A percentile compares a stretch with the other conserved stretches of the same genome.
Conservation (phyloP, 2,329 filamentous ascomycete genomes). For the Triangularia verruculosa region DNA sequence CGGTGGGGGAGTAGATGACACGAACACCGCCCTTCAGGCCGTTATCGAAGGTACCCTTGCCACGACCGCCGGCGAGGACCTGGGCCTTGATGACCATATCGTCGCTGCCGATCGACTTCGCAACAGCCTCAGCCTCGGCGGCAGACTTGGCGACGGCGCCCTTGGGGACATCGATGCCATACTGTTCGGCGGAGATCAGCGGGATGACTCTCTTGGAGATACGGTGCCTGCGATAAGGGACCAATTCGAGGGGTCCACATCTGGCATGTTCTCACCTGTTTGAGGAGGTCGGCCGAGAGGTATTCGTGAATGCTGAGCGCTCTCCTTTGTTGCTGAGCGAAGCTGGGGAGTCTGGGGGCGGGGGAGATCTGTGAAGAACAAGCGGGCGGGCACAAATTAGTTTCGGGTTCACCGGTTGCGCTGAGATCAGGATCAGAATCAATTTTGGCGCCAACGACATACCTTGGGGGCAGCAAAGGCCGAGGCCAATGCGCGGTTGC, state of each 20-base stretch:
- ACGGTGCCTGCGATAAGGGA: constrained; percentile 20
- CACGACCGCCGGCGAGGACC: constrained; percentile 94
- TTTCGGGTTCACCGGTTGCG: constrained; percentile 19
- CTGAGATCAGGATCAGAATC: background rate
- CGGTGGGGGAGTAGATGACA: constrained; percentile 96
- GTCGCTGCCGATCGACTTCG: constrained; percentile 85
- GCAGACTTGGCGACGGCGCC: constrained; percentile 80
- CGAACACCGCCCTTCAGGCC: constrained; percentile 98
- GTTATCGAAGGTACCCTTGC: constrained; percentile 97
- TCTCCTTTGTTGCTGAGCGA: constrained; percentile 71
- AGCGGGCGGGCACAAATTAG: constrained; percentile 17
- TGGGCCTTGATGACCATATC: constrained; percentile 99
- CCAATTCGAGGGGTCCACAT: constrained; percentile 15
- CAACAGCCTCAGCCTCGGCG: constrained; percentile 86
- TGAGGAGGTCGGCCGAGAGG: constrained; percentile 88
- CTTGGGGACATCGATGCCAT: constrained; percentile 90
- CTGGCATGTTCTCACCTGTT: constrained; percentile 50
- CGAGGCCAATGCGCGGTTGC: constrained; percentile 76
- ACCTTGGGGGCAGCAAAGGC: constrained; percentile 77
- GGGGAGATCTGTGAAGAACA: constrained; percentile 44
- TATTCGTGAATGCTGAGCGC: constrained; percentile 98
- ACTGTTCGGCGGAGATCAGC: constrained; percentile 50
- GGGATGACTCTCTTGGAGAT: constrained; percentile 6
- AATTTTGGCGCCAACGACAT: constrained; percentile 34
- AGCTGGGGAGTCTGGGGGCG: constrained; percentile 58